phyloP scores from a whole-genome alignment of 805 yeast species.

The Ogataea ramenticola region DNA sequence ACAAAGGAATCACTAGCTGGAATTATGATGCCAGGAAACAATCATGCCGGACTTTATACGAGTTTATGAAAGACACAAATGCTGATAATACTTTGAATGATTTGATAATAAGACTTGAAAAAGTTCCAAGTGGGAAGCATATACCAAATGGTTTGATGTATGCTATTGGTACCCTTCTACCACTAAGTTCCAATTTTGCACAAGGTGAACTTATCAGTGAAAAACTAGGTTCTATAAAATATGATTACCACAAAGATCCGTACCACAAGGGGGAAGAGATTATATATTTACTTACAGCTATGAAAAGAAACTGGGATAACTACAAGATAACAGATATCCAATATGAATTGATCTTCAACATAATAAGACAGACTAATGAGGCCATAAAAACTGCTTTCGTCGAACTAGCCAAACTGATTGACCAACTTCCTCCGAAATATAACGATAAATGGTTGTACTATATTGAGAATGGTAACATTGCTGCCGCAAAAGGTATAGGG shows the following conservation, averaged over 20 bases:
- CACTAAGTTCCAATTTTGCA: background rate
- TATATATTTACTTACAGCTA: slow-evolving; percentile 4
- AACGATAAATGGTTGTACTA: slow-evolving; percentile 28
- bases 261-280: slow-evolving; percentile 32
- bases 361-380: slow-evolving; percentile 19
- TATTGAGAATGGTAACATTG: slow-evolving; percentile 31
- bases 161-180: slow-evolving; percentile 18
- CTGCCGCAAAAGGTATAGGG: slow-evolving; percentile 32
- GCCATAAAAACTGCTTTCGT: slow-evolving; percentile 23
- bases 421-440: slow-evolving; percentile 9
- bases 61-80: slow-evolving; percentile 6
- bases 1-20: slow-evolving; percentile 26
- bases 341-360: slow-evolving; percentile 18
- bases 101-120: background rate
- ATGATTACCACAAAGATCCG: slow-evolving; percentile 28
- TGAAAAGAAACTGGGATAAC: background rate
- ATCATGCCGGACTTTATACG: slow-evolving; percentile 31
- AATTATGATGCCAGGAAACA: slow-evolving; percentile 36
- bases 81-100: background rate
- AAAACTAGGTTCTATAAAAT: slow-evolving; percentile 7
- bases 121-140: background rate
- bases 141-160: slow-evolving; percentile 9
- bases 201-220: background rate
- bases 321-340: slow-evolving; percentile 5
- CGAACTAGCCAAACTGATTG: slow-evolving; percentile 13